Percentiles rank a stretch among this genome's conserved stretches.
These are phyloP conservation scores for Penicillium fuscoglaucum DNA, from an alignment of 2,329 filamentous ascomycete genomes.

Conservation along the genomic window DNA sequence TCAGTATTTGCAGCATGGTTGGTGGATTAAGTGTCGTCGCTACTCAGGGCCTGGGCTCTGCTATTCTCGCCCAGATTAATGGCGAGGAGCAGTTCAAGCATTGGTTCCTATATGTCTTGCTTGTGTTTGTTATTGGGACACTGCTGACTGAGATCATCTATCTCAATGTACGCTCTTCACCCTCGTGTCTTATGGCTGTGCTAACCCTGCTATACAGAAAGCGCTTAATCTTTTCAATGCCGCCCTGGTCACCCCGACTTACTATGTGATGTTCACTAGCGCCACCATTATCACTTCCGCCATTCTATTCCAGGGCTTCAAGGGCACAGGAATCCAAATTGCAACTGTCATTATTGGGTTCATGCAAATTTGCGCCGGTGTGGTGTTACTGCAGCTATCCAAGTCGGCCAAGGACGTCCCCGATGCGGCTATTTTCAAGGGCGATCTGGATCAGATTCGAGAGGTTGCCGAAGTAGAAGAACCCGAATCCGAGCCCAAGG, in stretches of 20 bases:
- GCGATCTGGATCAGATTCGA: conserved; percentile 90
- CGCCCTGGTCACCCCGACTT: conserved; percentile 93
- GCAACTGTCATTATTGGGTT: conserved; percentile 91
- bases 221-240: conserved; percentile 96
- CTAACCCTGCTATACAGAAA: conserved; percentile 65
- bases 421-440: conserved; percentile 85
- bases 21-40: conserved; percentile 93
- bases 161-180: conserved; percentile 73
- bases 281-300: conserved; percentile 93
- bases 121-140: conserved; percentile 88
- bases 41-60: conserved; percentile 88
- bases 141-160: conserved; percentile 92
- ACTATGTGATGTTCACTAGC: conserved; percentile 98
- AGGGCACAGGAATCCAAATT: conserved; percentile 77
- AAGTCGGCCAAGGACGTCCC: conserved; percentile 98
- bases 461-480: conserved; percentile 95
- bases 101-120: conserved; percentile 91
- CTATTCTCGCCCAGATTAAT: conserved; percentile 80
- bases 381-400: conserved; percentile 90
- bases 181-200: neutral
- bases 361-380: conserved; percentile 87
- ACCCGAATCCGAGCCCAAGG: conserved; percentile 93
- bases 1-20: conserved; percentile 92
- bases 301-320: conserved; percentile 90
- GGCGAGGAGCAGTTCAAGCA: conserved; percentile 90